Evolutionary conservation across 371 early-diverging fungal species (phyloP).

Genomic region (Umbelopsis sp.): DNA sequence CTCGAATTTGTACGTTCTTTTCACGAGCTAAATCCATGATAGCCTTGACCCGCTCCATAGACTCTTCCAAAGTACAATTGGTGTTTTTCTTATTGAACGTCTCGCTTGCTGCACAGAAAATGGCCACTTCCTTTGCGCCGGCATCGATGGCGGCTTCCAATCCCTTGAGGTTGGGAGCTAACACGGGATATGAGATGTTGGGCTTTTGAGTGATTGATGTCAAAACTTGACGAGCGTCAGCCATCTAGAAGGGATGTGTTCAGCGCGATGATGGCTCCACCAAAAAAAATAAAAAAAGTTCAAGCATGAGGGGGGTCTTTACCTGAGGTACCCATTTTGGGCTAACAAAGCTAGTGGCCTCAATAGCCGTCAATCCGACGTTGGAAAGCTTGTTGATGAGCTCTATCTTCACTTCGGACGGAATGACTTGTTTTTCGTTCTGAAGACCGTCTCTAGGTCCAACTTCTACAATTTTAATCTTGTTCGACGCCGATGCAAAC

Average conservation of each 20-base stretch:
- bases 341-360: conserved; percentile 95
- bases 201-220: conserved; percentile 61
- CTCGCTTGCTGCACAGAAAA: conserved; percentile 93
- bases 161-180: conserved; percentile 93
- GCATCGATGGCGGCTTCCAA: conserved; percentile 79
- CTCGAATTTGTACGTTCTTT: conserved; percentile 80
- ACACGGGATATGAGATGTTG: conserved; percentile 83
- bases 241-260: conserved; percentile 67
- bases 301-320: conserved; percentile 15
- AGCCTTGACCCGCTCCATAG: conserved; percentile 71
- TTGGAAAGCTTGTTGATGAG: conserved; percentile 84
- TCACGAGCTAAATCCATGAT: conserved; percentile 73
- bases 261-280: neutral
- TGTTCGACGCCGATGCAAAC: conserved; percentile 20
- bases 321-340: conserved; percentile 98
- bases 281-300: neutral
- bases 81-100: conserved; percentile 90
- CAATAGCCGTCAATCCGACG: conserved; percentile 87
- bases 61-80: conserved; percentile 90
- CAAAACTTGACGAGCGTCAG: conserved; percentile 80
- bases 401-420: conserved; percentile 80
- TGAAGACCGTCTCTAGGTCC: conserved; percentile 98
- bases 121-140: conserved; percentile 87
- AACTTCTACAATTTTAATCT: conserved; percentile 88
- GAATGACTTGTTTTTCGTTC: conserved; percentile 88